phyloP scores from a whole-genome alignment of 108 stramenopile species.

The Schizochytrium sp. region DNA sequence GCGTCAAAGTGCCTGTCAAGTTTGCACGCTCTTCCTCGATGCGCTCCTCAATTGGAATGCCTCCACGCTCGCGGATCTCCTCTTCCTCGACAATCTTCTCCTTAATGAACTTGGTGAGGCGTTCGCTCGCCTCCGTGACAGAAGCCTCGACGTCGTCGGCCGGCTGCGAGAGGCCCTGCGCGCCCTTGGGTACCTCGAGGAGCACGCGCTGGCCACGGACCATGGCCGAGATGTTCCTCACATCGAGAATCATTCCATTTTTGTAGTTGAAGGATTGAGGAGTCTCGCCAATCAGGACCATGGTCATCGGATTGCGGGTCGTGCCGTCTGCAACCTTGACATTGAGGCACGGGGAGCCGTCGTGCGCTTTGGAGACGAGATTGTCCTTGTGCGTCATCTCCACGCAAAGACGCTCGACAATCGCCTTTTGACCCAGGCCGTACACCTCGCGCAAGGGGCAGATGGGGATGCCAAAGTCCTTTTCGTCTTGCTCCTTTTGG shows the following conservation, averaged over 20 bases:
- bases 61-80: conserved; percentile 10
- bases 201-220: neutral
- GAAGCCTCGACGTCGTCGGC: neutral
- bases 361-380: neutral
- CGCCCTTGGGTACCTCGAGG: conserved; percentile 7
- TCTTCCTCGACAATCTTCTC: conserved; percentile 10
- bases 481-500: neutral
- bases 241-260: neutral
- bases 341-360: neutral
- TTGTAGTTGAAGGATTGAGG: neutral
- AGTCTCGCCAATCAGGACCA: neutral
- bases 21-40: conserved; percentile 4
- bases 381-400: neutral
- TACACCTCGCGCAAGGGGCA: neutral
- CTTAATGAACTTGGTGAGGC: neutral
- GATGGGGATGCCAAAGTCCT: neutral
- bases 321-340: neutral
- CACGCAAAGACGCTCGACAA: neutral
- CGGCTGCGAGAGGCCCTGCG: neutral
- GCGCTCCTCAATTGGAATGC: conserved; percentile 8
- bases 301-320: conserved; percentile 9
- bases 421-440: neutral
- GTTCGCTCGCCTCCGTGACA: neutral
- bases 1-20: neutral
- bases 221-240: neutral